phyloP scores from a whole-genome alignment of 2,329 filamentous ascomycete species.

The Ascochyta lentis region DNA sequence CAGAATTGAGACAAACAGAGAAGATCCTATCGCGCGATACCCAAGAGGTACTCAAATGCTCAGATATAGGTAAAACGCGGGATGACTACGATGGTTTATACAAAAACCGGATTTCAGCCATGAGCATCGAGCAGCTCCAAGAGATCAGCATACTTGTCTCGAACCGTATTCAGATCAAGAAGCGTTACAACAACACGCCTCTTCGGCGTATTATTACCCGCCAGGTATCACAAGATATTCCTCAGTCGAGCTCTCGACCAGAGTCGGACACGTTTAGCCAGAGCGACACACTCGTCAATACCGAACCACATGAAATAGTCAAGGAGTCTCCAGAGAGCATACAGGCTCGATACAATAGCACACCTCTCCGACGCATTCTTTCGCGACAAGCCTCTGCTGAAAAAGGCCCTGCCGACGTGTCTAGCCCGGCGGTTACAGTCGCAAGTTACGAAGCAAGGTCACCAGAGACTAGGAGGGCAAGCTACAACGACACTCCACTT shows the following conservation, averaged over 20 bases:
- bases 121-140: constrained; percentile 8
- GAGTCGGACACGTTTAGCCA: constrained; percentile 2
- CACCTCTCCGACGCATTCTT: constrained; percentile 7
- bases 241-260: too few relatives aligned
- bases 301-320: not conserved
- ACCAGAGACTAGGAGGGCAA: not conserved
- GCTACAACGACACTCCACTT: constrained; percentile 13
- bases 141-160: not conserved
- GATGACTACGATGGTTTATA: not conserved
- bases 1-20: not conserved
- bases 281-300: constrained; percentile 4
- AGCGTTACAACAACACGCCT: constrained; percentile 12
- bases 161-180: constrained; percentile 10
- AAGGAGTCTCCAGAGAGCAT: constrained; percentile 1
- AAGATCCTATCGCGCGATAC: not conserved
- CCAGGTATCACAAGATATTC: not conserved
- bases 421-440: too few relatives aligned
- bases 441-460: not conserved
- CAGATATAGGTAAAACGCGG: not conserved
- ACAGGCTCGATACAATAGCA: not conserved
- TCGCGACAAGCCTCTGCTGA: not conserved
- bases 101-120: not conserved
- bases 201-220: constrained; percentile 8
- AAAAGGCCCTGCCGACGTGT: accelerated
- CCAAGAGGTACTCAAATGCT: not conserved